Conservation (phyloP, 352 stramenopile species). For the Phytophthora sansomeana region DNA sequence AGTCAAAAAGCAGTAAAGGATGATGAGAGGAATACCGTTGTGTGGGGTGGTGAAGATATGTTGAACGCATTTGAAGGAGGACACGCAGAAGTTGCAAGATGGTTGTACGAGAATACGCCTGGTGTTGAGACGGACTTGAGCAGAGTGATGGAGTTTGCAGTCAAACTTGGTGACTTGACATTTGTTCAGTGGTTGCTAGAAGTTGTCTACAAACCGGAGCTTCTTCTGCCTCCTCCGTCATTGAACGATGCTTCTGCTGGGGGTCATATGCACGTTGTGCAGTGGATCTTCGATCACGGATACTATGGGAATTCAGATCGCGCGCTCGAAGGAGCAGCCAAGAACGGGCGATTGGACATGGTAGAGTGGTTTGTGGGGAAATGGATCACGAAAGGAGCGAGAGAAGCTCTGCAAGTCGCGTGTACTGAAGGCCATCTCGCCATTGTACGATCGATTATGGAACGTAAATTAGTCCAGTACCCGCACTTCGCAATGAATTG, state of each 20-base stretch:
- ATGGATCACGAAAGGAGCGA: not conserved
- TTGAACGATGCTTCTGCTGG: constrained; percentile 1
- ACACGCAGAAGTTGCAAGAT: constrained; percentile 1
- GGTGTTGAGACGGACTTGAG: constrained; percentile 5
- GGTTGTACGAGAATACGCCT: constrained; percentile 23
- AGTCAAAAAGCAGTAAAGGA: not conserved
- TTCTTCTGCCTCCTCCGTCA: not conserved
- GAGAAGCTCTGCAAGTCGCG: not conserved
- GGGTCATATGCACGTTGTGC: constrained; percentile 1
- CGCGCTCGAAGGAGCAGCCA: not conserved
- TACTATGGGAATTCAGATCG: not conserved
- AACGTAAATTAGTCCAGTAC: not conserved
- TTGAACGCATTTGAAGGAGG: constrained; percentile 8
- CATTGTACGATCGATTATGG: not conserved
- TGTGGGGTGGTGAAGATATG: constrained; percentile 27
- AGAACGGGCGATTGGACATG: constrained; percentile 2
- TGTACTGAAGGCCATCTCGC: constrained; percentile 3
- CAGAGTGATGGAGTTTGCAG: constrained; percentile 7
- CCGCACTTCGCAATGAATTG: not conserved
- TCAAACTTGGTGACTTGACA: not conserved
- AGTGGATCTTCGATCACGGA: constrained; percentile 4
- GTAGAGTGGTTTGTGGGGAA: constrained; percentile 9
- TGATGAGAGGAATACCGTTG: constrained; percentile 6
- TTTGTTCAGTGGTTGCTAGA: constrained; percentile 2
- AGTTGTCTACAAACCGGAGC: not conserved